Percentiles rank a stretch among this genome's conserved stretches.
Evolutionary conservation across 805 yeast species (phyloP).

Genomic region (Deakozyma indianensis): DNA sequence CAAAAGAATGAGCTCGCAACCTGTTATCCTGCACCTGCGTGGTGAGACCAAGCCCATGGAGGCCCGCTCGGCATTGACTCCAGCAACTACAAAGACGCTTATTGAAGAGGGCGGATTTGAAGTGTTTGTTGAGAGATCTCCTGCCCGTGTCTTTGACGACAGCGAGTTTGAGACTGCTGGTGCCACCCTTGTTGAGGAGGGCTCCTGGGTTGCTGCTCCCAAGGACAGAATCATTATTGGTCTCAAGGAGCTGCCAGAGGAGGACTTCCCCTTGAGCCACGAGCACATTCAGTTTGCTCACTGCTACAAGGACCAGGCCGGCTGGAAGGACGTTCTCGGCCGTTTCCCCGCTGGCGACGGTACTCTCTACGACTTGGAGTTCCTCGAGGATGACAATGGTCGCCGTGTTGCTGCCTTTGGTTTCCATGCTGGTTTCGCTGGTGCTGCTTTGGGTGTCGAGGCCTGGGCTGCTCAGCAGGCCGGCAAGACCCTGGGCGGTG

Average conservation of each 20-base stretch:
- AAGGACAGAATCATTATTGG: slow-evolving; percentile 81
- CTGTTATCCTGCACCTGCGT: slow-evolving; percentile 70
- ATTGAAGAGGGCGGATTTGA: slow-evolving; percentile 71
- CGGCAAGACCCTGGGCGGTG: slow-evolving; percentile 58
- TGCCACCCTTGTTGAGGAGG: slow-evolving; percentile 78
- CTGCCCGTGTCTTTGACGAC: slow-evolving; percentile 65
- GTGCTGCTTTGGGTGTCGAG: slow-evolving; percentile 90
- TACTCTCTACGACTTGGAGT: slow-evolving; percentile 82
- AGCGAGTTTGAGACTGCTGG: slow-evolving; percentile 70
- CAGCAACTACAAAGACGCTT: slow-evolving; percentile 71
- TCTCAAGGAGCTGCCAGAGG: slow-evolving; percentile 89
- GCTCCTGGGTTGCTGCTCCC: slow-evolving; percentile 90
- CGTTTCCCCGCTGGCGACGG: slow-evolving; percentile 92
- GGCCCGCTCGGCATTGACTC: slow-evolving; percentile 95
- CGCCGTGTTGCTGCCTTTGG: slow-evolving; percentile 99
- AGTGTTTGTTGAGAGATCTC: slow-evolving; percentile 75
- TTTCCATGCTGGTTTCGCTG: slow-evolving; percentile 99
- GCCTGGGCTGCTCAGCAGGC: slow-evolving; percentile 91
- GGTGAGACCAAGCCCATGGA: slow-evolving; percentile 96
- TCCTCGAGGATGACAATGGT: slow-evolving; percentile 84
- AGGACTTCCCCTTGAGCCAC: slow-evolving; percentile 82
- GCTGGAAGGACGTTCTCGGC: slow-evolving; percentile 83
- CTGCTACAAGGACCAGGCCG: slow-evolving; percentile 94
- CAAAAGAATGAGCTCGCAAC: slow-evolving; percentile 2
- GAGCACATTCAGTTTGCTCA: slow-evolving; percentile 98